These are phyloP conservation scores for Westerdykella ornata DNA, from an alignment of 2,329 filamentous ascomycete species.

Conservation along the genomic window DNA sequence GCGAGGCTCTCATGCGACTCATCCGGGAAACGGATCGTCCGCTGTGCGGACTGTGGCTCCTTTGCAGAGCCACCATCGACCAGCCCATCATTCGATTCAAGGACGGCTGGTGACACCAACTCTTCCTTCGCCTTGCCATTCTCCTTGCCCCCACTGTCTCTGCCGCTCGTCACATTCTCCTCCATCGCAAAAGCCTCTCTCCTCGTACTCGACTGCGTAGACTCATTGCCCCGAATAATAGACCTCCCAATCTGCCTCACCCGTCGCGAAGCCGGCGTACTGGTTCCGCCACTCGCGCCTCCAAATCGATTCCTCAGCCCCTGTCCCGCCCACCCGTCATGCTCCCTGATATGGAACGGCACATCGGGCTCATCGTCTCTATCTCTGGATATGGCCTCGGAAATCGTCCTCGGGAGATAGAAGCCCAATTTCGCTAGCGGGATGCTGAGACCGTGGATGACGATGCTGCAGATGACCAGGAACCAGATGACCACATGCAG, in stretches of 20 bases:
- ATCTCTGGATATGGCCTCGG: conserved; percentile 37
- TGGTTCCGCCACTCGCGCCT: conserved; percentile 8
- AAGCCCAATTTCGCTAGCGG: conserved; percentile 62
- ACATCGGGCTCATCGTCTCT: conserved; percentile 16
- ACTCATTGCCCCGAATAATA: conserved; percentile 20
- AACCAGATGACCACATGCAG: conserved; percentile 79
- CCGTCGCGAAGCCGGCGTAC: conserved; percentile 15
- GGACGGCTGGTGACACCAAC: too few species aligned
- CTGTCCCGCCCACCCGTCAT: conserved; percentile 11
- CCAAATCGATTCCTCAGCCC: conserved; percentile 21
- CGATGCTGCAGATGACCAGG: conserved; percentile 71
- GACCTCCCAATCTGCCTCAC: conserved; percentile 33
- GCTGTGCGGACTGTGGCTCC: conserved; percentile 6
- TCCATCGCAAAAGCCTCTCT: too few species aligned
- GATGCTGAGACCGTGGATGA: conserved; percentile 77
- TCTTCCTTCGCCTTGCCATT: too few species aligned
- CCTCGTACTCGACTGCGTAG: neutral
- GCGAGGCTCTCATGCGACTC: conserved; percentile 7
- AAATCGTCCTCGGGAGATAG: conserved; percentile 59
- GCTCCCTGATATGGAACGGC: conserved; percentile 27
- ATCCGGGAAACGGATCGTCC: conserved; percentile 28
- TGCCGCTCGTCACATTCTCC: too few species aligned
- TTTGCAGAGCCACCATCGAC: neutral
- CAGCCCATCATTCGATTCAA: neutral
- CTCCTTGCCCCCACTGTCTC: neutral